Evolutionary conservation across 768 basidiomycete genomes (phyloP), one percentile per base, ranked within the genome.

Genomic region (Udeniomyces megalosporus): DNA sequence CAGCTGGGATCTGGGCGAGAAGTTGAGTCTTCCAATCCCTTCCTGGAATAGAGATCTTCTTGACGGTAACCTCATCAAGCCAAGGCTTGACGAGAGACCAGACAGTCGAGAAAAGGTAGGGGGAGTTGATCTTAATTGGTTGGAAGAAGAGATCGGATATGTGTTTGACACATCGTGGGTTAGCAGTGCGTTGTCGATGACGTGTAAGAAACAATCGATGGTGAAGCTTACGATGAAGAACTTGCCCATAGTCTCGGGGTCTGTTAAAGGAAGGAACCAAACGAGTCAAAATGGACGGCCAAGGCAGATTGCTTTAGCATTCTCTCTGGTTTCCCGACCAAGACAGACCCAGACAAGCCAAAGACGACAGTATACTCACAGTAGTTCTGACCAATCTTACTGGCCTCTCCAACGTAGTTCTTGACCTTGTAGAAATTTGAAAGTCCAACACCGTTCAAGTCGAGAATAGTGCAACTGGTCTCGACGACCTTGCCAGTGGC

Each of bases 381-480:
- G 67, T 85, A 79, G 76, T 95, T 81, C 74, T 95, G 91, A 12
- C 88, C 88, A 73, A 99, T 84, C 29, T 72, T 70, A 0, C 85
- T 76, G 0, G 90, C 86, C 24, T 80, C 74, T 65, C 78, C 80
- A 47, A 97, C 85, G 77, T 90, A 93, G 75, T 88, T 86, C 76
- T 88, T 92, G 76, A 97, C 74, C 70, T 80, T 81, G 74, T 84
- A 91, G 72, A 96, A 97, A 71, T 82, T 82, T 66, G 80, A 74
- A 65, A 97, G 71, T 11, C 77, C 77, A 38, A 78, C 79, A 67
- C 73, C 74, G 26, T 82, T 72, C 67, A 99, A 82, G 74, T 97
- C 92, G 76, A 97, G 80, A 78, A 97, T 91, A 63, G 95, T 96
- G 82, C 93, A 97, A 58, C 82, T 86, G 12, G 93, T 97, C 77